Conservation (phyloP, 768 basidiomycete species). For the Galerina sulciceps region DNA sequence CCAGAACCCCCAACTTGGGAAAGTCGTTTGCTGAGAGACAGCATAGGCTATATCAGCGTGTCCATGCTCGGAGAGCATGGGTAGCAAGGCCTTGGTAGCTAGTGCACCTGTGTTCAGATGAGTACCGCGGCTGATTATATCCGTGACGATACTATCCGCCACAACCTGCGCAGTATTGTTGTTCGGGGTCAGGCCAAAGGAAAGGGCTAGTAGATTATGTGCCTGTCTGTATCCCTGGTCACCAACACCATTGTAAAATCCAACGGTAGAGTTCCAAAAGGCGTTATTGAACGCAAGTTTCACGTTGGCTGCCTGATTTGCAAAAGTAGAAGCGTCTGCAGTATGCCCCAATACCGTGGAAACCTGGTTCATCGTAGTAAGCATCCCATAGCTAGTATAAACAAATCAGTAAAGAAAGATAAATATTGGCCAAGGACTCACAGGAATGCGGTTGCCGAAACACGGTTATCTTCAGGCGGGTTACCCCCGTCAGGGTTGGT, state of each 20-base stretch:
- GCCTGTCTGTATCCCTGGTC: conserved; percentile 33
- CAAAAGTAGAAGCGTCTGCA: conserved; percentile 26
- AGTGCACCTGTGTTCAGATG: conserved; percentile 31
- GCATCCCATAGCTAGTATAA: conserved; percentile 27
- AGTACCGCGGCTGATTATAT: conserved; percentile 23
- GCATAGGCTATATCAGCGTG: conserved; percentile 29
- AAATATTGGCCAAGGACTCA: conserved; percentile 10
- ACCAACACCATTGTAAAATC: conserved; percentile 28
- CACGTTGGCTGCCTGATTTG: conserved; percentile 25
- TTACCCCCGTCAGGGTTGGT: conserved; percentile 39
- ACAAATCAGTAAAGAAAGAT: background rate
- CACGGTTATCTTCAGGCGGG: conserved; percentile 31
- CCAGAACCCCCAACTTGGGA: conserved; percentile 36
- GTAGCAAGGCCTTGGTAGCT: conserved; percentile 29
- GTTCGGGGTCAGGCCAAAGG: conserved; percentile 26
- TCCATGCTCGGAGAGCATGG: conserved; percentile 24
- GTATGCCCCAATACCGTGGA: conserved; percentile 26
- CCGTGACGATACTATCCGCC: conserved; percentile 28
- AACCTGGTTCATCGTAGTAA: conserved; percentile 28
- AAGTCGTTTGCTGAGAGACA: conserved; percentile 30
- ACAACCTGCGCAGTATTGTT: conserved; percentile 22
- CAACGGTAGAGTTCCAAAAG: conserved; percentile 23
- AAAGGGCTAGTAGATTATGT: conserved; percentile 32
- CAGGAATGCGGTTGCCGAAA: conserved; percentile 34
- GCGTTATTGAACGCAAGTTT: conserved; percentile 31